Percentiles rank a stretch among this genome's conserved stretches.
Conservation (phyloP, 1,284 basidiomycete species). For the Sutorius eximius region DNA sequence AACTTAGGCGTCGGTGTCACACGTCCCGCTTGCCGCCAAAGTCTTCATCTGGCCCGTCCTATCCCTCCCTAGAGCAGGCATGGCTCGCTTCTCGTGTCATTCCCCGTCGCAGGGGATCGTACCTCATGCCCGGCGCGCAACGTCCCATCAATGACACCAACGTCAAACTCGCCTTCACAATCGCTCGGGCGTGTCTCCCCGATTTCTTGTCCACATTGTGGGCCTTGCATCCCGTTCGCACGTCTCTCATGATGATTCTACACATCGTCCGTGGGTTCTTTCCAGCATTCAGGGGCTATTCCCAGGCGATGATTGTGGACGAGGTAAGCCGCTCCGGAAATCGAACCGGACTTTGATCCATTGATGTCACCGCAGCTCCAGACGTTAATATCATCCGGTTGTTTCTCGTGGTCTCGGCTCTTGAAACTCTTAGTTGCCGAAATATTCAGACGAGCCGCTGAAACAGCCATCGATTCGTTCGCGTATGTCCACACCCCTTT, state of each 20-base stretch:
- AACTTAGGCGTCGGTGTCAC: constrained; percentile 25
- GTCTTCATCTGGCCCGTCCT: constrained; percentile 16
- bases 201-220: constrained; percentile 62
- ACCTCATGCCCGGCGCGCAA: constrained; percentile 66
- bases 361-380: constrained; percentile 52
- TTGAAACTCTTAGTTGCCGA: constrained; percentile 58
- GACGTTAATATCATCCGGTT: constrained; percentile 58
- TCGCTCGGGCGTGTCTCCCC: constrained; percentile 52
- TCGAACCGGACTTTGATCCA: neutral
- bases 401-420: constrained; percentile 65
- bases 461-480: constrained; percentile 66
- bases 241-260: constrained; percentile 61
- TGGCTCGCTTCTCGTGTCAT: constrained; percentile 65
- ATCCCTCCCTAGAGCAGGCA: constrained; percentile 48
- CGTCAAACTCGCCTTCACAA: constrained; percentile 53
- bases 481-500: constrained; percentile 52
- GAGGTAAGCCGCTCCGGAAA: constrained; percentile 50
- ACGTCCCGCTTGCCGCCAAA: constrained; percentile 20
- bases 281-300: constrained; percentile 78
- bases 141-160: constrained; percentile 58
- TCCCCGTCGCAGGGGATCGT: constrained; percentile 40
- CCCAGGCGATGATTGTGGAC: constrained; percentile 78
- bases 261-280: constrained; percentile 71
- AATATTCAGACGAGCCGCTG: constrained; percentile 58
- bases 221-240: constrained; percentile 64